Conservation (phyloP, 495 filamentous ascomycete species). For the Geoglossum glabrum region DNA sequence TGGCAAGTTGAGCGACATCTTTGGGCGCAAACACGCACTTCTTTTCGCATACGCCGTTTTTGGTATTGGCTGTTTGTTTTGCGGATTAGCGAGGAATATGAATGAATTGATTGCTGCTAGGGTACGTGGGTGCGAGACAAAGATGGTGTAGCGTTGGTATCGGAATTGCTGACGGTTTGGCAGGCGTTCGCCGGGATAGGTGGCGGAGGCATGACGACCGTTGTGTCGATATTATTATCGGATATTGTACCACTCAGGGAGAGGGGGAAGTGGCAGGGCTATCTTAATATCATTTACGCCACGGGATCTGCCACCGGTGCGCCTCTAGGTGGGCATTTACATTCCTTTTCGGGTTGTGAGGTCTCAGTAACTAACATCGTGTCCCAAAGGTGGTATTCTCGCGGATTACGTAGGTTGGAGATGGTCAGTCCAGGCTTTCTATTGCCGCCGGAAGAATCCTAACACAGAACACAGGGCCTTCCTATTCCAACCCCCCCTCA, state of each 20-base stretch:
- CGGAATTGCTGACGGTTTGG: background rate
- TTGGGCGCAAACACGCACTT: constrained; percentile 57
- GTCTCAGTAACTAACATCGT: background rate
- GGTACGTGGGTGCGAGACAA: background rate
- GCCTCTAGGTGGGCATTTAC: constrained; percentile 32
- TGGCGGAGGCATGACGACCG: constrained; percentile 69
- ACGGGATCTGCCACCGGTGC: constrained; percentile 49
- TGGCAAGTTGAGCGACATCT: constrained; percentile 63
- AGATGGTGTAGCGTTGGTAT: too few relatives aligned
- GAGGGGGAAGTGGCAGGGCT: constrained; percentile 61
- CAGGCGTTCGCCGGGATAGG: constrained; percentile 49
- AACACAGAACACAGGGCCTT: constrained; percentile 37
- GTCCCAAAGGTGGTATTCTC: constrained; percentile 34
- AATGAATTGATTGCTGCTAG: constrained; percentile 34
- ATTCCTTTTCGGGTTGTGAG: background rate
- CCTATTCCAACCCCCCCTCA: constrained; percentile 47
- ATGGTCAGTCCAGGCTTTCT: constrained; percentile 30
- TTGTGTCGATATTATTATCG: constrained; percentile 56
- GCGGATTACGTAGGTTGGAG: constrained; percentile 66
- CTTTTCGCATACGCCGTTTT: constrained; percentile 58
- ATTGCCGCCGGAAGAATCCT: background rate
- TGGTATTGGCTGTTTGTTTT: constrained; percentile 49
- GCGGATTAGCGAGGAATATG: constrained; percentile 52
- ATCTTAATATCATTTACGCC: constrained; percentile 64
- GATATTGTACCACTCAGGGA: constrained; percentile 63